Base-by-base conservation (phyloP, 1,139 yeast genomes). In the Kodamaea ohmeri region DNA sequence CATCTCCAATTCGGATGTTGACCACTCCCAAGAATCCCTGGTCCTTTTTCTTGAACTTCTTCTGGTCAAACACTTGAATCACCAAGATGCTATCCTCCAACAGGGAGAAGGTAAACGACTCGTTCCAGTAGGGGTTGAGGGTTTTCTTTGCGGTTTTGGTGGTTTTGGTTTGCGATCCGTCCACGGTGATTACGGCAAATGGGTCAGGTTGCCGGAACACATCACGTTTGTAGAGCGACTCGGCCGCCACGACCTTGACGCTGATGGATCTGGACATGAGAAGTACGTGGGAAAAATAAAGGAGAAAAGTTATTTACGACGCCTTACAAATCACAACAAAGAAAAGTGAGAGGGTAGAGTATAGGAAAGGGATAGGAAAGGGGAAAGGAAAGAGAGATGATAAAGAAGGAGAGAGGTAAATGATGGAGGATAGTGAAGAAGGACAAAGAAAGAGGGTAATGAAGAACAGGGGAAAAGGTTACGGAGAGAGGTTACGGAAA, bases 1-100 rank as follows among this genome's bases (percentile, higher is more conserved):
- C 90, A 60, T 92, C 97, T 34, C 95, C 94, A 31, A 90, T 78
- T 51, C 95, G 75, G 38, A 92, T 78, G 63, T 92, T 94, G 43
- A 94, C 94, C 15, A 92, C 98, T 42, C 99, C 99, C 38, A 92
- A 71, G 52, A 92, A 92, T n/a, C 98, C 98, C 63, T 92, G 98
- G 59, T 92, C 98, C 75, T 89, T 90, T 81, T 89, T 89, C 61
- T 92, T 92, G 68, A 92, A 92, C 64, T 92, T 92, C 60, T 89
- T 90, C 62, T 90, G 97, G 61, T 92, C 98, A 63, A 94, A 92
- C 12, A 92, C 94, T 61, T 92, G 98, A 46, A 92, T 81, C 6
- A 94, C 96, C 42, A 92, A 71, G 33, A 90, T 87, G 14, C 95
- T 84, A 51, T 86, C 85, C 53, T 89, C 96, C 48, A 74, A 75